Base-by-base conservation (phyloP, 148 eudicot genomes). In the Suaeda aralocaspica region DNA sequence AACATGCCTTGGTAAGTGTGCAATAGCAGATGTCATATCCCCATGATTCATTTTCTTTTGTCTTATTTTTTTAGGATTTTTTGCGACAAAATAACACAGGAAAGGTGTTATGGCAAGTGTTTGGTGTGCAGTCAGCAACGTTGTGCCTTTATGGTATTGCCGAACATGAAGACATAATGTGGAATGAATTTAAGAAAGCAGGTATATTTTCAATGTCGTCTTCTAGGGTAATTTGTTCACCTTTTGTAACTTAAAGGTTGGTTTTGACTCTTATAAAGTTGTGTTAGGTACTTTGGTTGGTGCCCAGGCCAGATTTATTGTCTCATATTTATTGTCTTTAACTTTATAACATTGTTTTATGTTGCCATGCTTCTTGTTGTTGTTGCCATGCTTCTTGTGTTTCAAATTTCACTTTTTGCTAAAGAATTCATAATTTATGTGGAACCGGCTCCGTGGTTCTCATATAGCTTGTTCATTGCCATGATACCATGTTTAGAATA, bases 81-180 rank as follows among this genome's bases (percentile, higher is more conserved):
- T 70, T 94, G 68, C 77, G 99, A 28, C 99, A 94, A 81, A 94
- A 94, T 82, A 94, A 94, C 77, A 91, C 99, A 21, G 99, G 99
- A 39, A 94, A 94, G 87, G 70, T 94, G 72, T 80, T 94, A 77
- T 94, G 97, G 99, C 96, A 94, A 86, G 88, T 91, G 10, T 91
- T 91, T 82, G 99, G 97, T 25, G 82, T 87, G 74, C 83, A 89
- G 71, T 86, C 91, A 75, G 97, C 97, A 72, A 86, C 85, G 50
- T 84, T 94, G 78, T 89, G 96, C 81, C 80, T 94, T 33, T 94
- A 67, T 86, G 99, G 99, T 67, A 83, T 94, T 49, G 30, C 80
- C 73, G 99, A 94, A 79, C 91, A 89, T 73, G 99, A 94, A 74
- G 90, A 91, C 60, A 80, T 89, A 52, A 94, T 94, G 99, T 94